A percentile compares a stretch with the other conserved stretches of the same genome.
Conservation (phyloP, 2,329 filamentous ascomycete genomes). For the Aspergillus transmontanensis region DNA sequence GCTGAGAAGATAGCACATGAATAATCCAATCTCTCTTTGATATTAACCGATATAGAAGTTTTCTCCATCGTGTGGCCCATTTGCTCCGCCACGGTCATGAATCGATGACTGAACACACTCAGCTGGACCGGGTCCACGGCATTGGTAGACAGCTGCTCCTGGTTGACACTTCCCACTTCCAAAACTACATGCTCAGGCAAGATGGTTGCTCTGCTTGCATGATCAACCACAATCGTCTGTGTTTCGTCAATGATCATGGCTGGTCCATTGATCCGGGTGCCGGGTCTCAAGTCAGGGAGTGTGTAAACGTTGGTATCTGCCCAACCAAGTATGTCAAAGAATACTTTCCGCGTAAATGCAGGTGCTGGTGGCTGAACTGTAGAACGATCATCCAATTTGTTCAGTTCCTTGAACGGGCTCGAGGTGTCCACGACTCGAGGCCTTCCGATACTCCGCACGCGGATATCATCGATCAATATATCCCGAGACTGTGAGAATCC, state of each 20-base stretch:
- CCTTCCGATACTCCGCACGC: conserved; percentile 36
- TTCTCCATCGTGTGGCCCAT: conserved; percentile 81
- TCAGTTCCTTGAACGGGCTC: conserved; percentile 20
- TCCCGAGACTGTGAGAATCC: conserved; percentile 37
- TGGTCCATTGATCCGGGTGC: conserved; percentile 31
- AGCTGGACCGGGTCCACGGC: conserved; percentile 68
- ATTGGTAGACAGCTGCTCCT: background rate
- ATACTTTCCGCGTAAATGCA: conserved; percentile 20
- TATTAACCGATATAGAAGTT: conserved; percentile 72
- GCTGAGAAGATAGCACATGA: conserved; percentile 77
- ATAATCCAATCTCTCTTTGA: conserved; percentile 82
- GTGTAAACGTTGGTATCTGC: conserved; percentile 29
- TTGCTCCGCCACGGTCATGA: conserved; percentile 83
- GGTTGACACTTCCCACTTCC: background rate
- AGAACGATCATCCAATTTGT: background rate
- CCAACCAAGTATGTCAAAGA: conserved; percentile 32
- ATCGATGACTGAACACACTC: conserved; percentile 76
- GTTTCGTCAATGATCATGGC: conserved; percentile 26
- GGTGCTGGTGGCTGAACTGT: background rate
- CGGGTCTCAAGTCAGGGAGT: conserved; percentile 25
- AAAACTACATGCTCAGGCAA: conserved; percentile 2
- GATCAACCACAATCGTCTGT: background rate
- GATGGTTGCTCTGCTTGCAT: background rate
- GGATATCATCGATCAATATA: conserved; percentile 45
- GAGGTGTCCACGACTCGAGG: conserved; percentile 9